Evolutionary conservation across 2,329 filamentous ascomycete genomes (phyloP).

Genomic region (Curvularia hawaiiensis): DNA sequence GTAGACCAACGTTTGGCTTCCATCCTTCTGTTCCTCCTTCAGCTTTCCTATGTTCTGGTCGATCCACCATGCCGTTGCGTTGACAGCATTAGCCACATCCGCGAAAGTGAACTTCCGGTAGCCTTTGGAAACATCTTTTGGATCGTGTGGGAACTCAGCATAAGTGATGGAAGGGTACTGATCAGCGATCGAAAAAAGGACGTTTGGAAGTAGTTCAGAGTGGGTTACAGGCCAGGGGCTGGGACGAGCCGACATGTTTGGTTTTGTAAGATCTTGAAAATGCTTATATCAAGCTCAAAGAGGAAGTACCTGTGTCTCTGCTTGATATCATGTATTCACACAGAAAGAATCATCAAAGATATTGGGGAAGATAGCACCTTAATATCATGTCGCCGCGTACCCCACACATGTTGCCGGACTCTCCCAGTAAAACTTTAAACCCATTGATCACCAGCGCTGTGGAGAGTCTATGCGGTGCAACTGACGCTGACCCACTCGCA

Average conservation of each 20-base stretch:
- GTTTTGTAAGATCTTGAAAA: not conserved
- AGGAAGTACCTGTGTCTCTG: not conserved
- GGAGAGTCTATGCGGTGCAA: not conserved
- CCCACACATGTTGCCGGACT: not conserved
- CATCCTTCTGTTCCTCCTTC: constrained; percentile 11
- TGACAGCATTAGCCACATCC: constrained; percentile 33
- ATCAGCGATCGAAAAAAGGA: not conserved
- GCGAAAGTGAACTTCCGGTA: constrained; percentile 37
- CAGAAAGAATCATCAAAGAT: not conserved
- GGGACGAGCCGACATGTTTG: not conserved
- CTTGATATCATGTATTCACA: not conserved
- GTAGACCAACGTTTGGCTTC: constrained; percentile 36
- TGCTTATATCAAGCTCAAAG: not conserved
- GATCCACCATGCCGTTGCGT: constrained; percentile 34
- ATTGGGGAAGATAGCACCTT: not conserved
- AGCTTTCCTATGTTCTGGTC: constrained; percentile 34
- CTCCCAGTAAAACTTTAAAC: not conserved
- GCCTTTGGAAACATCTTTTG: constrained; percentile 19
- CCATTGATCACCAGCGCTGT: not conserved
- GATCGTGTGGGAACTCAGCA: constrained; percentile 12
- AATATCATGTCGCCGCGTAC: not conserved
- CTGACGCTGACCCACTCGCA: not conserved
- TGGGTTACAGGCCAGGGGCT: not conserved
- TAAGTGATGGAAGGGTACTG: constrained; percentile 5
- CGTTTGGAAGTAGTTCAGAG: not conserved